Conservation (phyloP, 169 alveolate genomes). For the Cryptosporidium andersoni region DNA sequence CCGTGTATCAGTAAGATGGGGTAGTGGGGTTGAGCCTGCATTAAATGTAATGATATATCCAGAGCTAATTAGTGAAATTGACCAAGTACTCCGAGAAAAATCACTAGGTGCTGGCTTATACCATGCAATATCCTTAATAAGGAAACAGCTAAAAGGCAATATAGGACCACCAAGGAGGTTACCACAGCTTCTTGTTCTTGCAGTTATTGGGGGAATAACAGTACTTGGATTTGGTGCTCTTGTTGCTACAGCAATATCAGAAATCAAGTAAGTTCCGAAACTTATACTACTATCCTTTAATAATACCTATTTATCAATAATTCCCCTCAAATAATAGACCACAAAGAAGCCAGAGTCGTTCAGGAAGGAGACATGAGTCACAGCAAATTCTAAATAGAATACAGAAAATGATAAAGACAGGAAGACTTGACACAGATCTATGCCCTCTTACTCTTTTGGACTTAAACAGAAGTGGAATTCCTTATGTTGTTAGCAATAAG, state of each 20-base stretch:
- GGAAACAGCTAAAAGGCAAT: conserved; percentile 42
- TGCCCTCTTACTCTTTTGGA: conserved; percentile 62
- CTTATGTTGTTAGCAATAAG: conserved; percentile 44
- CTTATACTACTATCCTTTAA: not conserved
- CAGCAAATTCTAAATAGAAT: conserved; percentile 42
- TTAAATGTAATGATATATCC: conserved; percentile 67
- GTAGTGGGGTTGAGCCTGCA: conserved; percentile 60
- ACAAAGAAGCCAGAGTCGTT: conserved; percentile 10
- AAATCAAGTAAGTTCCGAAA: conserved; percentile 34
- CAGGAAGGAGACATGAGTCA: conserved; percentile 57
- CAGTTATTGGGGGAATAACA: conserved; percentile 56
- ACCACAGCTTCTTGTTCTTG: conserved; percentile 48
- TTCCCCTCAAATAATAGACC: conserved; percentile 18
- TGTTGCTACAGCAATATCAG: conserved; percentile 64
- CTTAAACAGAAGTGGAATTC: conserved; percentile 54
- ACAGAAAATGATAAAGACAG: conserved; percentile 36
- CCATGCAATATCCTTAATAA: conserved; percentile 50
- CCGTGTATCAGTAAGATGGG: conserved; percentile 60
- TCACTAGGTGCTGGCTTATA: conserved; percentile 49
- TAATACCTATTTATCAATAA: not conserved
- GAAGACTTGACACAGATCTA: conserved; percentile 55
- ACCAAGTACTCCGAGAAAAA: conserved; percentile 31
- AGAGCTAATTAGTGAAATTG: conserved; percentile 59
- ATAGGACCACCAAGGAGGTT: conserved; percentile 71
- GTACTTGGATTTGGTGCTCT: conserved; percentile 69